These are phyloP conservation scores for Xanthoceras sorbifolium DNA, from an alignment of 345 rosid species.

Conservation along the genomic window DNA sequence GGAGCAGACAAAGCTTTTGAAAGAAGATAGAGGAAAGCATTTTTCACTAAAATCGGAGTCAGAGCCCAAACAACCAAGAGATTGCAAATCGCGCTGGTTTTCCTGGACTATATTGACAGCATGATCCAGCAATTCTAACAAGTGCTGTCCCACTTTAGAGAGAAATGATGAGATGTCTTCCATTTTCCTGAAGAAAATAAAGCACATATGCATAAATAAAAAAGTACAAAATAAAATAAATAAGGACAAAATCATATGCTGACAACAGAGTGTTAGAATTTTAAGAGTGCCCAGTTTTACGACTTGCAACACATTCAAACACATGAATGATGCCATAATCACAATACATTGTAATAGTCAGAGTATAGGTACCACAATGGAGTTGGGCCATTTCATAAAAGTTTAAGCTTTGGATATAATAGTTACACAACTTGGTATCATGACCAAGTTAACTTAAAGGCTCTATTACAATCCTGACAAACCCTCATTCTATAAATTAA, in stretches of 20 bases:
- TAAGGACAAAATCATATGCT: neutral
- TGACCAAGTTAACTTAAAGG: neutral
- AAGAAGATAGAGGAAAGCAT: conserved; percentile 52
- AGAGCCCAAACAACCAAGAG: conserved; percentile 52
- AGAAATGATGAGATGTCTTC: conserved; percentile 55
- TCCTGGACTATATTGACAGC: conserved; percentile 48
- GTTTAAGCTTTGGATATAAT: neutral
- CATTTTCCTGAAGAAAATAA: conserved; percentile 49
- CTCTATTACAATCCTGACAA: neutral
- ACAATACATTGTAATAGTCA: neutral
- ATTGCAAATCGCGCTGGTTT: conserved; percentile 41
- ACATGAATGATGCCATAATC: neutral
- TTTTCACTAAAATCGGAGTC: conserved; percentile 43
- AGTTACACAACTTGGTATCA: neutral
- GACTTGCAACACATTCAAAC: neutral
- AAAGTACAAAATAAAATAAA: neutral
- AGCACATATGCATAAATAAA: conserved; percentile 12
- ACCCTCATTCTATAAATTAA: neutral
- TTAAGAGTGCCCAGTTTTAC: neutral
- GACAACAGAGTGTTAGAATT: neutral
- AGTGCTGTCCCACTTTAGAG: conserved; percentile 51
- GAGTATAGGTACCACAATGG: neutral
- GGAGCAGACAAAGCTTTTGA: conserved; percentile 58
- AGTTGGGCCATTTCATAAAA: neutral
- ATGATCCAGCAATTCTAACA: conserved; percentile 61